Evolutionary conservation across 2,329 filamentous ascomycete species (phyloP).

Genomic region (Ceratocystis alfenasii): DNA sequence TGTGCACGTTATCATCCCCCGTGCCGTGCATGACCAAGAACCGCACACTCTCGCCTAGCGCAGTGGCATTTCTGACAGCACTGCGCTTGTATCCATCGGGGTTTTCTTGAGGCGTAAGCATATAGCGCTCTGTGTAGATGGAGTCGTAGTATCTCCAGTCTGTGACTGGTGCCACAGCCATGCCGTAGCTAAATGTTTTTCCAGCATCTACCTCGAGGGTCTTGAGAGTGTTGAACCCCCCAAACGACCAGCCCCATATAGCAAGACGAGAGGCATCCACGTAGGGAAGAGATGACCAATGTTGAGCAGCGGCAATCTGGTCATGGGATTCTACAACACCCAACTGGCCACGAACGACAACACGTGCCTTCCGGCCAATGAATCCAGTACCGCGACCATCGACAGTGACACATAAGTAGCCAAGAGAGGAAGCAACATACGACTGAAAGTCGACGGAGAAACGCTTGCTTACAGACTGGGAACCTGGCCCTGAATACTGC

Average conservation of each 20-base stretch:
- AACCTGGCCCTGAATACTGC: slow-evolving; percentile 90
- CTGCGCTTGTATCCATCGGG: slow-evolving; percentile 61
- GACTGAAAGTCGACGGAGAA: slow-evolving; percentile 84
- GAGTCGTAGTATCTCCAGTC: slow-evolving; percentile 95
- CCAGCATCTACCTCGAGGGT: slow-evolving; percentile 86
- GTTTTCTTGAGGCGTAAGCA: slow-evolving; percentile 87
- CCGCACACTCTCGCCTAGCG: slow-evolving; percentile 63
- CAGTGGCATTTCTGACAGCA: slow-evolving; percentile 60
- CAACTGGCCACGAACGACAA: slow-evolving; percentile 69
- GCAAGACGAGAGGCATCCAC: slow-evolving; percentile 72
- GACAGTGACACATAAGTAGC: slow-evolving; percentile 89
- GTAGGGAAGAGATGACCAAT: slow-evolving; percentile 70
- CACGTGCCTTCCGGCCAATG: slow-evolving; percentile 72
- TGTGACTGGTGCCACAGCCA: slow-evolving; percentile 97
- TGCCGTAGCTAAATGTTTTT: slow-evolving; percentile 84
- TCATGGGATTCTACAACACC: slow-evolving; percentile 77
- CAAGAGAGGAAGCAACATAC: slow-evolving; percentile 72
- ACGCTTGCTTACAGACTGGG: slow-evolving; percentile 68
- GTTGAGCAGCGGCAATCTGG: slow-evolving; percentile 80
- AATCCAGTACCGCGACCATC: slow-evolving; percentile 89
- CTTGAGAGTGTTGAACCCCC: slow-evolving; percentile 90
- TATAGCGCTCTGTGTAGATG: slow-evolving; percentile 92
- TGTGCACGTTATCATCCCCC: slow-evolving; percentile 95
- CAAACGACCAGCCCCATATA: slow-evolving; percentile 98
- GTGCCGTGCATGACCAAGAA: slow-evolving; percentile 94